These are phyloP conservation scores for Tinospora cordifolia DNA, from an alignment of 164 flowering plant genomes.

Conservation along the genomic window DNA sequence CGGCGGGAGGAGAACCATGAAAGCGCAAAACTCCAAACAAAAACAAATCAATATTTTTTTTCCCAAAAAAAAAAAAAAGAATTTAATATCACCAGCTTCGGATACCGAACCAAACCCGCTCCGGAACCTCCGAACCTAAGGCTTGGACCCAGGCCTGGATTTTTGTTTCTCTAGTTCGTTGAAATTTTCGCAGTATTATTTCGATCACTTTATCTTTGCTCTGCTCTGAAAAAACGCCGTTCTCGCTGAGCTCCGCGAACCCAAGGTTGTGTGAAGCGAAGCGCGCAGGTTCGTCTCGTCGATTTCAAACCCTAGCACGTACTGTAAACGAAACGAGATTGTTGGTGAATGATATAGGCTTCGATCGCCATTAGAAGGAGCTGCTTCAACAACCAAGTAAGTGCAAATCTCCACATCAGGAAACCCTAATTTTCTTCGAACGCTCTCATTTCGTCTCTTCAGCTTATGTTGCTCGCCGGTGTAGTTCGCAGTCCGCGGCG, in stretches of 20 bases:
- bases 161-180: constrained; percentile 8
- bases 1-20: constrained; percentile 3
- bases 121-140: constrained; percentile 9
- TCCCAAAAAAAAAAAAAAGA: not conserved
- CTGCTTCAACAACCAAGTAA: constrained; percentile 7
- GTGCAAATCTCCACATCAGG: not conserved
- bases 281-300: not conserved
- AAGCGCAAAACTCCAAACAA: constrained; percentile 5
- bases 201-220: constrained; percentile 17
- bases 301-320: constrained; percentile 8
- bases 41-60: not conserved
- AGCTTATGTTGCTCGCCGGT: not conserved
- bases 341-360: not conserved
- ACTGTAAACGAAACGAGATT: constrained; percentile 3
- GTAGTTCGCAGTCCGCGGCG: not conserved
- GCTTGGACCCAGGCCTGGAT: not conserved
- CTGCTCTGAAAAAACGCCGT: constrained; percentile 12
- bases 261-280: not conserved
- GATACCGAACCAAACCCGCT: not conserved
- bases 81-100: not conserved
- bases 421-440: constrained; percentile 3
- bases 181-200: constrained; percentile 15
- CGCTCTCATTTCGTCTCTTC: not conserved
- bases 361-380: constrained; percentile 10
- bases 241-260: constrained; percentile 10